These are phyloP conservation scores for Pistacia atlantica DNA, from an alignment of 345 rosid genomes.

Conservation along the genomic window DNA sequence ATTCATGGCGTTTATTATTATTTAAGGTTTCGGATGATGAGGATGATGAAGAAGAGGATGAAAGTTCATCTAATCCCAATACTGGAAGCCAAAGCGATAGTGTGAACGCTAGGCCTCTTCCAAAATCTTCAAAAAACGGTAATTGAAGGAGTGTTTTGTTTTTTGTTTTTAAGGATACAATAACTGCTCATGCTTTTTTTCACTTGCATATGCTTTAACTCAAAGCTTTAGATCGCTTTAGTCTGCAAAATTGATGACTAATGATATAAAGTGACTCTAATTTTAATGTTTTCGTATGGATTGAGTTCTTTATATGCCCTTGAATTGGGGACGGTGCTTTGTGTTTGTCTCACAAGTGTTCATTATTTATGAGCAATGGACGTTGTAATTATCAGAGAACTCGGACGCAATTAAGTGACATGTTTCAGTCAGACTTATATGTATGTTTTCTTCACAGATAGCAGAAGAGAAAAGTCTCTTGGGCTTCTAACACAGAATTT, in stretches of 20 bases:
- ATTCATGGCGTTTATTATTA: background rate
- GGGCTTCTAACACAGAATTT: constrained; percentile 89
- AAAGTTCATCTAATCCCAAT: constrained; percentile 52
- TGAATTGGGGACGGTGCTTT: background rate
- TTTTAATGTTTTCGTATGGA: background rate
- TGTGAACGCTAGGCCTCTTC: constrained; percentile 43
- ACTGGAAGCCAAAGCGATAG: constrained; percentile 65
- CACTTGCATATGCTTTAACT: background rate
- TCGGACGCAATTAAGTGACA: background rate
- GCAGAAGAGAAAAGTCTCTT: constrained; percentile 81
- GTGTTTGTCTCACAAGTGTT: background rate
- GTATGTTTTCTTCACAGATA: constrained; percentile 45
- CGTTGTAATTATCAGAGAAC: background rate
- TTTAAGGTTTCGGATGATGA: constrained; percentile 58
- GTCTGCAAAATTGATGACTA: background rate
- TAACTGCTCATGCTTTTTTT: background rate
- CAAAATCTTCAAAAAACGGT: constrained; percentile 58
- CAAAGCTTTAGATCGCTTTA: background rate
- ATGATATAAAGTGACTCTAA: no score
- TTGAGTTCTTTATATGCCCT: background rate
- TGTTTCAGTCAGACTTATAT: constrained; percentile 2
- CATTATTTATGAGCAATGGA: background rate
- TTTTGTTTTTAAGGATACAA: background rate
- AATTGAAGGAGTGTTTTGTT: background rate
- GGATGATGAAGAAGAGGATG: constrained; percentile 61